These are phyloP conservation scores for Erigeron philadelphicus DNA, from an alignment of 140 eudicot species.

Conservation along the genomic window DNA sequence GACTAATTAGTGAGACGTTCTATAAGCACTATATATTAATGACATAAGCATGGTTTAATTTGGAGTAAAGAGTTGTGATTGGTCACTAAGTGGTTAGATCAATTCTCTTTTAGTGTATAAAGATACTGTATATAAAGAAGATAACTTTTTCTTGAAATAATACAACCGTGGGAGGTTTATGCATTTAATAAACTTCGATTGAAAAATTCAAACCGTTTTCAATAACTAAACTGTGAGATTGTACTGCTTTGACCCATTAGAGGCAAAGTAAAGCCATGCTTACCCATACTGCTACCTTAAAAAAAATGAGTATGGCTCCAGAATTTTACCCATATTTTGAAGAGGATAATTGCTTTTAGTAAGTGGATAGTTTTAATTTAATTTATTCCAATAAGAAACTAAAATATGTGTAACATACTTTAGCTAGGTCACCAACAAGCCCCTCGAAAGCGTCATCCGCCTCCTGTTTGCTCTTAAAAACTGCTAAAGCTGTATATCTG, in stretches of 20 bases:
- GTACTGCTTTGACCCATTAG: not conserved
- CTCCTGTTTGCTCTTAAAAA: conserved; percentile 48
- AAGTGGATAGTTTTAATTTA: not conserved
- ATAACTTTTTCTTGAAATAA: too few species aligned
- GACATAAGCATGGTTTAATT: too few species aligned
- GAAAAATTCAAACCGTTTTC: not conserved
- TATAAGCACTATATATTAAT: too few species aligned
- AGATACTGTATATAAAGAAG: too few species aligned
- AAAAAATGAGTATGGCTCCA: not conserved
- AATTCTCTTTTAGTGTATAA: too few species aligned
- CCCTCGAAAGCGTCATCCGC: conserved; percentile 57
- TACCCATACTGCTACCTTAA: not conserved
- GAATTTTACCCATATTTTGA: not conserved
- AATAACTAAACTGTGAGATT: not conserved
- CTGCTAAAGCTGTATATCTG: conserved; percentile 57
- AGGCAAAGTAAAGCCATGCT: not conserved
- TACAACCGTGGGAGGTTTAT: not conserved
- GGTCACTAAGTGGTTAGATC: too few species aligned
- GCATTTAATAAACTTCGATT: not conserved
- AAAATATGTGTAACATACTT: conserved; percentile 32
- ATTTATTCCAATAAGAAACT: not conserved
- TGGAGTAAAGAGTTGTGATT: too few species aligned
- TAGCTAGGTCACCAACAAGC: conserved; percentile 45
- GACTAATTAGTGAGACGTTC: too few species aligned
- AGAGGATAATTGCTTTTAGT: not conserved